Percentiles rank a stretch among this genome's conserved stretches.
These are phyloP conservation scores for Phaffomyces opuntiae DNA, from an alignment of 805 yeast species.

Conservation along the genomic window DNA sequence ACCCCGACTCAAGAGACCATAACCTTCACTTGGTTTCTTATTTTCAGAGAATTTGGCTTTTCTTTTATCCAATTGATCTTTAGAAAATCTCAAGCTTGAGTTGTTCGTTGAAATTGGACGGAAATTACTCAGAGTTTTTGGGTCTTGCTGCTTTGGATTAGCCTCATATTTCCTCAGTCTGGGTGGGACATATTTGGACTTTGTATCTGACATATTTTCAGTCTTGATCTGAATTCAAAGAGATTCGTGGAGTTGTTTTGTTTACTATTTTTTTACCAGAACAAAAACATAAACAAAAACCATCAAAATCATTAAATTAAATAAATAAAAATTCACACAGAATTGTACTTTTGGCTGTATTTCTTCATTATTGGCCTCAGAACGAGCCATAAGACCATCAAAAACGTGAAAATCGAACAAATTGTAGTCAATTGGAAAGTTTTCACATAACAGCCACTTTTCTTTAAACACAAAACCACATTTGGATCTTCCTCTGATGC, in stretches of 20 bases:
- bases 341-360: not conserved
- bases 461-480: constrained; percentile 17
- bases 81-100: not conserved
- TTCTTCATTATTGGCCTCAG: constrained; percentile 7
- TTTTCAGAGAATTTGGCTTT: constrained; percentile 27
- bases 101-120: no score
- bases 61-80: constrained; percentile 22
- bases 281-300: no score
- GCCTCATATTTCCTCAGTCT: no score
- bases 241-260: no score
- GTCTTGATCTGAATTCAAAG: no score
- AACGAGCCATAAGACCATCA: constrained; percentile 12
- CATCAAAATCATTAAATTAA: no score
- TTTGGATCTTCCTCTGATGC: constrained; percentile 6
- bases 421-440: constrained; percentile 34
- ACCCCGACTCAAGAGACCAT: constrained; percentile 57
- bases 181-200: no score
- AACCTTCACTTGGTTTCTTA: constrained; percentile 24
- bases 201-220: no score
- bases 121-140: no score
- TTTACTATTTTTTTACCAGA: no score
- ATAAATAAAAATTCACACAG: not conserved
- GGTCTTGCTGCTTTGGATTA: no score
- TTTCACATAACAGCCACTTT: constrained; percentile 28
- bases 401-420: constrained; percentile 19